phyloP scores from a whole-genome alignment of 208 protist species.

The Porcisia hertigi region DNA sequence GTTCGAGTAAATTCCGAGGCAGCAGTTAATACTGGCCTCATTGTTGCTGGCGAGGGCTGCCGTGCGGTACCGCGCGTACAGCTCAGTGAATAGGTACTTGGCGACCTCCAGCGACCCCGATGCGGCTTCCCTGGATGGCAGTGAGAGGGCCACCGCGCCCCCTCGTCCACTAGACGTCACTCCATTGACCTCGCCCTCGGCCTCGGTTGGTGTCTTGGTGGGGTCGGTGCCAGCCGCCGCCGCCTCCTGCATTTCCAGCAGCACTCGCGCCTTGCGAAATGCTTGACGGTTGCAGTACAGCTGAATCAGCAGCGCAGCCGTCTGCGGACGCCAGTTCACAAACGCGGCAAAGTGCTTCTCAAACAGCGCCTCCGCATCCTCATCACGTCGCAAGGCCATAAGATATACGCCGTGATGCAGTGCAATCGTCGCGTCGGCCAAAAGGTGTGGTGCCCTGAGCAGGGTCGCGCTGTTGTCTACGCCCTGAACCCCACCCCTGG shows the following conservation, averaged over 20 bases:
- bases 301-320: conserved; percentile 66
- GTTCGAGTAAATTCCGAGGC: conserved; percentile 78
- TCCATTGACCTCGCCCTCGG: neutral
- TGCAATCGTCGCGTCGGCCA: conserved; percentile 48
- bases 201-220: neutral
- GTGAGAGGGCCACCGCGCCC: neutral
- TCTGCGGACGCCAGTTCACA: conserved; percentile 39
- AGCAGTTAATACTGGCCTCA: conserved; percentile 76
- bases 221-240: neutral
- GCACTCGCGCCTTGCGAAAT: conserved; percentile 56
- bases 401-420: conserved; percentile 83
- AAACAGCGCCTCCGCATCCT: conserved; percentile 78
- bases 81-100: conserved; percentile 71
- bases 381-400: conserved; percentile 72
- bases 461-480: neutral
- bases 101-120: conserved; percentile 52
- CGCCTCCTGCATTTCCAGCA: conserved; percentile 55
- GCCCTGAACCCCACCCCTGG: neutral
- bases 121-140: neutral
- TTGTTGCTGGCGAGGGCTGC: conserved; percentile 63
- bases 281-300: conserved; percentile 84
- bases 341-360: conserved; percentile 52
- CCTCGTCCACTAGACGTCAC: neutral
- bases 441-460: conserved; percentile 1
- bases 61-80: conserved; percentile 72